Evolutionary conservation across 208 protist species (phyloP), one percentile per base, ranked within the genome.

Genomic region (Crithidia fasciculata): DNA sequence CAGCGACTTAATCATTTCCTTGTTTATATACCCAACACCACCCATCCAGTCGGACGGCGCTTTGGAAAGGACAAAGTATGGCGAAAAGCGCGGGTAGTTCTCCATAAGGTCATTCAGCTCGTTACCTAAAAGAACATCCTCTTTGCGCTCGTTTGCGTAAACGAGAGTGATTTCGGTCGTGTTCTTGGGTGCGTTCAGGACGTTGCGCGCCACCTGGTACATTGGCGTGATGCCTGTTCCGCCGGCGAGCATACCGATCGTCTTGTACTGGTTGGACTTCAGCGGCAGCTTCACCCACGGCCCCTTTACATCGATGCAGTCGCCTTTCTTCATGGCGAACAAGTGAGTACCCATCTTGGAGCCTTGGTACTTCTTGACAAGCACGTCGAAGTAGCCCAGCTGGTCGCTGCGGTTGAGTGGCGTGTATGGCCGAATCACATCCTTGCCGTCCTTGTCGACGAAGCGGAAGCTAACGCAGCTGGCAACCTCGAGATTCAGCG

Each of bases 221-320:
- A 98, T 97, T 0, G 96, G 95, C 12, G 95, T 88, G 78, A 98
- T 98, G 47, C 96, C 96, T 8, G 95, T 98, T 47, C 95, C 96
- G 44, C 93, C 95, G 15, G 94, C 94, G 50, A 98, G 89, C 92
- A 98, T 97, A 19, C 94, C 95, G 76, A 98, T 95, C 8, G 83
- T 72, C 63, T 96, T 95, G 76, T 94, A 97, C 80, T 95, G 90
- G 69, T 92, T 95, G 37, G 89, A 53, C 68, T 87, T 86, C 69
- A 98, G 95, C 9, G 91, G 88, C 53, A 98, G 69, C 75, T 97
- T 96, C 52, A 95, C 80, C 75, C 87, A 93, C 28, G 96, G 96
- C 8, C 97, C 97, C 43, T 95, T 94, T 40, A 97, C 87, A 44
- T 97, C 93, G 40, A 98, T 87, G 57, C 77, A 89, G 56, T 98